Evolutionary conservation across 2,329 filamentous ascomycete species (phyloP), one percentile per base, ranked within the genome.

Genomic region (Teratosphaeria pseudoeucalypti): DNA sequence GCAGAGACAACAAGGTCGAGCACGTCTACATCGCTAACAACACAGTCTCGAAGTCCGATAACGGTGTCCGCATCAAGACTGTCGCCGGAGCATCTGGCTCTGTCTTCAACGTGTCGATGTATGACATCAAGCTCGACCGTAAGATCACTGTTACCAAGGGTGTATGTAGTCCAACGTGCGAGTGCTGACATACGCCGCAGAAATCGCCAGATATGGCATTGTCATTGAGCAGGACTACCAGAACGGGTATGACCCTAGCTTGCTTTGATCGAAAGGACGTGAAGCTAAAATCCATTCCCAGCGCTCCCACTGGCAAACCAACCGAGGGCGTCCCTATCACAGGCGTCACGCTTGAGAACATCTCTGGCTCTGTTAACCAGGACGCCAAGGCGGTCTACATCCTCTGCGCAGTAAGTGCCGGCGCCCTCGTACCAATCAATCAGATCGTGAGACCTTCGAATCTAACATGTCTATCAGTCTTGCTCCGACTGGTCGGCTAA

Each of bases 181-280:
- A 39, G 16, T 39, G 37, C 37, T 39, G 37, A 39, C 16, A 39
- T 11, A 9, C 12, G 16, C 3, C 16, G 37, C 16, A 39, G 70
- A 71, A 52, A 83, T 83, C 65, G 69, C 77, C 57, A 72, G 77
- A n/a, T 82, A 84, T 68, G 82, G 79, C 53, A 79, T 85, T 60
- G 75, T 84, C 56, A 78, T 85, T 60, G 74, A 84, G 69, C 83
- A 85, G 73, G 80, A 84, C 68, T 84, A 83, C 66, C 71, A 77
- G 64, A 79, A 79, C 63, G 77, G 77, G 55, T 74, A 56, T 34
- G 32, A 16, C 23, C 27, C 16, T 54, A 2, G 2, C 10, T 5
- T 29, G 6, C 23, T 53, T 6, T 16, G 34, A 39, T 16, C 14
- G 9, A 7, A 19, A 10, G 12, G n/a, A 56, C 12, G 10, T 19